Conservation (phyloP, 2,329 filamentous ascomycete species). For the Aureobasidium mangrovei region DNA sequence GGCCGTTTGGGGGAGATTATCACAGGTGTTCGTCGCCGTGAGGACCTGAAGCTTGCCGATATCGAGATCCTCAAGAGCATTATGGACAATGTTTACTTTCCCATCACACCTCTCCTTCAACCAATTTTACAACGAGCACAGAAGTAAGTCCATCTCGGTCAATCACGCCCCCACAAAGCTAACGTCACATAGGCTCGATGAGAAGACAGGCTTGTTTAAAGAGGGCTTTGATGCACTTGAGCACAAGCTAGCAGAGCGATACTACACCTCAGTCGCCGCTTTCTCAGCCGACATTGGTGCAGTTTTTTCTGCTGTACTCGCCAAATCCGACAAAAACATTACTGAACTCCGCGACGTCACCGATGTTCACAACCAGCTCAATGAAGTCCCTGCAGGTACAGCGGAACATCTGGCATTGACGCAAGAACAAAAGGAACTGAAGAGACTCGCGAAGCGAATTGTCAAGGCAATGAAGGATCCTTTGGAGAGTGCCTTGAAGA, state of each 20-base stretch:
- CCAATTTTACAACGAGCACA: slow-evolving; percentile 74
- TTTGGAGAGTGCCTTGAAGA: slow-evolving; percentile 64
- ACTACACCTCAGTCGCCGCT: slow-evolving; percentile 51
- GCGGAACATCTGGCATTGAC: slow-evolving; percentile 34
- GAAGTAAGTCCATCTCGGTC: slow-evolving; percentile 51
- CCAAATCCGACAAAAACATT: slow-evolving; percentile 30
- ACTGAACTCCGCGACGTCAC: slow-evolving; percentile 25
- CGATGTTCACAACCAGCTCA: slow-evolving; percentile 36
- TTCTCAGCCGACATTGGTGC: slow-evolving; percentile 51
- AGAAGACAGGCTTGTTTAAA: slow-evolving; percentile 44
- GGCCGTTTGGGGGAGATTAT: slow-evolving; percentile 64
- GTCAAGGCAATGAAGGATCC: slow-evolving; percentile 72
- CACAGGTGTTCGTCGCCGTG: slow-evolving; percentile 63
- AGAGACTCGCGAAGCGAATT: slow-evolving; percentile 81
- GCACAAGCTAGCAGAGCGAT: slow-evolving; percentile 45
- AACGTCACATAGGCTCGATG: slow-evolving; percentile 49
- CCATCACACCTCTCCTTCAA: slow-evolving; percentile 65
- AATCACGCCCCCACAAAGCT: slow-evolving; percentile 23
- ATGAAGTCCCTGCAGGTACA: slow-evolving; percentile 26
- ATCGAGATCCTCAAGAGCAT: slow-evolving; percentile 63
- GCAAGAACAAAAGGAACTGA: slow-evolving; percentile 67
- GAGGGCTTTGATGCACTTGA: slow-evolving; percentile 46
- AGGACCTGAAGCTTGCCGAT: slow-evolving; percentile 67
- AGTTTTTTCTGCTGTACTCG: slow-evolving; percentile 47
- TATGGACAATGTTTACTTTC: slow-evolving; percentile 86